Evolutionary conservation across 2,329 filamentous ascomycete genomes (phyloP), one percentile per base, ranked within the genome.

Genomic region (Ophiocordyceps australis): DNA sequence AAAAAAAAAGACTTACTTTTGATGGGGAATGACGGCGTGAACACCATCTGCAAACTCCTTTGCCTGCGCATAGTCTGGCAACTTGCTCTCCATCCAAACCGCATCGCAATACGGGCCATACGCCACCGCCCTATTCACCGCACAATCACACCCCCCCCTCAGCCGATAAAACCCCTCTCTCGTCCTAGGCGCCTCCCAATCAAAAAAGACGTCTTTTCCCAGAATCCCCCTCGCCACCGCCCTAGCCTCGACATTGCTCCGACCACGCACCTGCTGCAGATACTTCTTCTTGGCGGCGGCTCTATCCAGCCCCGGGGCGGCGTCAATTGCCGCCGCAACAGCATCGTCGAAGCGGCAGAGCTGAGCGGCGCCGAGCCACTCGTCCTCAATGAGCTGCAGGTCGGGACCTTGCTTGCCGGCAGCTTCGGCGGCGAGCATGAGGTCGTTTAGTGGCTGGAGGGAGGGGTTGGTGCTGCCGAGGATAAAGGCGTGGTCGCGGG

Each of bases 1-100:
- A n/a, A n/a, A n/a, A n/a, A n/a, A n/a, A n/a, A n/a, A n/a, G n/a
- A 60, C 74, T 54, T 54, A 86, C 79, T 98, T 98, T 54, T 94
- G 81, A 57, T 98, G 79, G 1, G 89, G 89, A 72, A 78, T 94
- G 8, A 83, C 81, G 29, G 82, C 78, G 54, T 95, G 89, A 21
- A 98, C 86, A 25, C 89, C 86, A 22, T 79, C 65, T 17, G 89
- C 85, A 41, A 98, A 98, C 46, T 94, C 78, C 59, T 82, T 70
- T 14, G 89, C 89, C 59, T 95, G 89, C 25, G 65, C 64, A 50
- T 64, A 95, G 50, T 95, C 86, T 23, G 89, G 89, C 38, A 93
- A 63, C 59, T 93, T 94, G 59, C 77, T 86, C 68, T 98, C 89
- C 89, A 98, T 98, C 89, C 89, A 98, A 54, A 98, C 92, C 49